Base-by-base conservation (phyloP, 345 rosid species). In the Hibiscus syriacus region DNA sequence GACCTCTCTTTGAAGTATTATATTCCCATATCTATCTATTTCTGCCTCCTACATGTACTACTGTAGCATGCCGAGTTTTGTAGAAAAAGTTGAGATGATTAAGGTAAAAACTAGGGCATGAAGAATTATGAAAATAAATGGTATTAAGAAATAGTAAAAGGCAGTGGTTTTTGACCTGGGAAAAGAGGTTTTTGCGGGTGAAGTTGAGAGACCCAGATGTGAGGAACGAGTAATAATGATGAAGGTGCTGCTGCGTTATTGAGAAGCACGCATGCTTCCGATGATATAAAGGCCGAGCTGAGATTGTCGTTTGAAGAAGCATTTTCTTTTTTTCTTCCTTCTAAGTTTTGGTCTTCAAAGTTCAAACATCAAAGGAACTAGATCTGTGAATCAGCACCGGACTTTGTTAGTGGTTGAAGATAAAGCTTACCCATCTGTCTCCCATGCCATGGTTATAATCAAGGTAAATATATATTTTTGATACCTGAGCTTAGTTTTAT, bases 221-320 rank as follows among this genome's bases (percentile, higher is more conserved):
- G 38, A 81, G 70, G 29, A 80, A 25, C 70, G 41, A 9, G 41
- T 38, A 38, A 38, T 38, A 38, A 38, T 38, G 14, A 43, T 62
- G 82, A 38, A 52, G 17, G 26, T 14, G 38, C 49, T 60, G 66
- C 17, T 39, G 66, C 8, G 60, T 19, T 34, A 75, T 29, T 9
- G 67, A 26, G 67, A 70, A 72, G 67, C 34, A 55, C 46, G 38
- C 38, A 7, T 64, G 55, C 4, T 67, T 52, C 5, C 69, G 77
- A 39, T 69, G 84, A 17, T 19, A 54, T 32, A 74, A 76, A 62
- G 80, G 77, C 36, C 84, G 73, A 67, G 80, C 55, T 27, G 79
- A 67, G 64, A 60, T 76, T 57, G 79, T n/a, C 19, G 85, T 81
- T 14, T 85, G 93, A 8, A 82, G 82, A 69, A 84, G 74, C 93